phyloP scores from a whole-genome alignment of 2,329 filamentous ascomycete genomes.

The Harringtonia lauricola region DNA sequence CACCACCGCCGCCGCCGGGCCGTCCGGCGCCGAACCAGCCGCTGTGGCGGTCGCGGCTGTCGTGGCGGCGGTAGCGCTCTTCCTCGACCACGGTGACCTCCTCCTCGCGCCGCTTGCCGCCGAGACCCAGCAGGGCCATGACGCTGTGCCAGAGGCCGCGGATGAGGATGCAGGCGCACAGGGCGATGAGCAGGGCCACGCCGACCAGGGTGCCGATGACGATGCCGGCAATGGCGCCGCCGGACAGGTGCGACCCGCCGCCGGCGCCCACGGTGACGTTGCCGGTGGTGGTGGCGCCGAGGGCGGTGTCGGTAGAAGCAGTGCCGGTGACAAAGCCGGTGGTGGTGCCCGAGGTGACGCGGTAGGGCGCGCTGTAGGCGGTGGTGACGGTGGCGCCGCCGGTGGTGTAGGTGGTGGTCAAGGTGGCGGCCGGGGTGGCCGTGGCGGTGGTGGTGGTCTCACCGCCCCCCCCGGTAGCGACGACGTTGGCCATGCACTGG shows the following conservation, averaged over 20 bases:
- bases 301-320: conserved; percentile 40
- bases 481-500: conserved; percentile 44
- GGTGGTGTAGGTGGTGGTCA: conserved; percentile 22
- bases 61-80: conserved; percentile 45
- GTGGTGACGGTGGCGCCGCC: conserved; percentile 39
- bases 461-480: conserved; percentile 16
- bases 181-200: conserved; percentile 52
- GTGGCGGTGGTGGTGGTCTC: conserved; percentile 20
- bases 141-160: conserved; percentile 49
- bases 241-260: conserved; percentile 37
- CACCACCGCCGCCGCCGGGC: conserved; percentile 10
- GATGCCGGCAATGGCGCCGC: conserved; percentile 69
- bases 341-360: conserved; percentile 41
- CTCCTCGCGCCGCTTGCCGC: conserved; percentile 36
- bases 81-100: conserved; percentile 40
- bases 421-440: conserved; percentile 17
- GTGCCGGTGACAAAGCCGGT: conserved; percentile 41
- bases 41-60: conserved; percentile 37
- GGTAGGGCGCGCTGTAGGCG: conserved; percentile 37
- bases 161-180: conserved; percentile 66
- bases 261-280: conserved; percentile 26
- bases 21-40: conserved; percentile 43
- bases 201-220: conserved; percentile 64
- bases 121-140: conserved; percentile 49
- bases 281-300: conserved; percentile 28